Conservation (phyloP, 106 monocot genomes). For the Platanthera guangdongensis region DNA sequence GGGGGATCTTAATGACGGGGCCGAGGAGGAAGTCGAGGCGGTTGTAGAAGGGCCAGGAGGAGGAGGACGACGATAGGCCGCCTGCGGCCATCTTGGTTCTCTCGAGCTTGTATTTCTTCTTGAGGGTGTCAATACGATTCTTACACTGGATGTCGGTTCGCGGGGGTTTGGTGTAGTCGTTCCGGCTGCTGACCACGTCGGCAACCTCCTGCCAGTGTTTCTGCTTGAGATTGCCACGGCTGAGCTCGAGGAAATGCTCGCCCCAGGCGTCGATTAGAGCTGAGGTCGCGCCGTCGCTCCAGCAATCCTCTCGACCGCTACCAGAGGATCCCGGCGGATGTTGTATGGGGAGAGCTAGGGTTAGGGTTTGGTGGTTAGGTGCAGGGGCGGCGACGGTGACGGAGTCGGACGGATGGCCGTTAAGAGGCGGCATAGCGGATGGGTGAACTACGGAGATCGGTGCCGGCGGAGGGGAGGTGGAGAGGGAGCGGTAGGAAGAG, state of each 20-base stretch:
- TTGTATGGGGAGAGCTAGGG: conserved; percentile 44
- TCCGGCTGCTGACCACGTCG: conserved; percentile 61
- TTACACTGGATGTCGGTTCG: conserved; percentile 81
- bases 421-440: background rate
- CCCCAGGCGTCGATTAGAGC: conserved; percentile 78
- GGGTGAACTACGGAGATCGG: background rate
- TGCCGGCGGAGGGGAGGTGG: background rate
- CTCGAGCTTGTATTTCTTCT: conserved; percentile 91
- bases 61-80: conserved; percentile 1
- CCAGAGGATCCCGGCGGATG: conserved; percentile 1
- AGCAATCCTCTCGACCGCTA: conserved; percentile 40
- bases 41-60: conserved; percentile 69
- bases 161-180: conserved; percentile 53
- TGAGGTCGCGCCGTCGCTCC: conserved; percentile 65
- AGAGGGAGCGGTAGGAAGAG: conserved; percentile 9
- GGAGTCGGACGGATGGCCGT: background rate
- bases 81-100: conserved; percentile 29
- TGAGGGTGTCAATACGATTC: conserved; percentile 89
- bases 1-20: conserved; percentile 14
- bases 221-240: conserved; percentile 69
- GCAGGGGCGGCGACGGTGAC: conserved; percentile 13
- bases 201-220: conserved; percentile 94
- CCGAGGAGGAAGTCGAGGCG: conserved; percentile 64
- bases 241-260: conserved; percentile 59
- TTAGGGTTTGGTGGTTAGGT: conserved; percentile 20